Evolutionary conservation across 2,329 filamentous ascomycete species (phyloP).

Genomic region (Aspergillus brunneoviolaceus): DNA sequence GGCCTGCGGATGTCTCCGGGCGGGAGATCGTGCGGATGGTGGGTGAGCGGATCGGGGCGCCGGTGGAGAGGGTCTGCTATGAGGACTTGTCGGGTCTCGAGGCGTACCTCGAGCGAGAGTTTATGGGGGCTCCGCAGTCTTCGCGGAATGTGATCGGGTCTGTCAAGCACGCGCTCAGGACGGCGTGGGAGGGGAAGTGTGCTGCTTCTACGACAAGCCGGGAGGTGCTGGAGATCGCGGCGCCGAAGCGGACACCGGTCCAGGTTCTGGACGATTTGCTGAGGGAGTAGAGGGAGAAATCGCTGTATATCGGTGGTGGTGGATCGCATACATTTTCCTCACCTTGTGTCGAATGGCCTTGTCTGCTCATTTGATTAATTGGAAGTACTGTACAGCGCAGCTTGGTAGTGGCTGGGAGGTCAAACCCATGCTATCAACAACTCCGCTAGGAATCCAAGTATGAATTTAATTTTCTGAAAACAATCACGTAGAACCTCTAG

Average conservation of each 20-base stretch:
- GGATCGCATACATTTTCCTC: no score
- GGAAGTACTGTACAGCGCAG: no score
- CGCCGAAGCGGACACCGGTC: slow-evolving; percentile 29
- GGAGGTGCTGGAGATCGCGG: slow-evolving; percentile 31
- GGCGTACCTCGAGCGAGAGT: slow-evolving; percentile 13
- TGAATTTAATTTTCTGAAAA: no score
- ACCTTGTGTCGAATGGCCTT: no score
- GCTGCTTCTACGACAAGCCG: slow-evolving; percentile 24
- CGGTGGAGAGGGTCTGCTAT: slow-evolving; percentile 30
- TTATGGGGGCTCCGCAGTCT: slow-evolving; percentile 15
- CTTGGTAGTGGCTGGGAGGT: no score
- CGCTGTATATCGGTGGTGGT: no score
- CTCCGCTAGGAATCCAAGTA: no score
- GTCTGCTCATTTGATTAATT: no score
- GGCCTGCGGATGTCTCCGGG: slow-evolving; percentile 43
- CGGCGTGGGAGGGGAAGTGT: slow-evolving; percentile 35
- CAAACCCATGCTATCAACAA: no score
- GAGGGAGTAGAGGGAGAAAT: not conserved
- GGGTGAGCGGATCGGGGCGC: slow-evolving; percentile 34
- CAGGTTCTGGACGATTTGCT: slow-evolving; percentile 21
- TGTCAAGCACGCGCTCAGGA: slow-evolving; percentile 22
- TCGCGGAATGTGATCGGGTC: slow-evolving; percentile 31
- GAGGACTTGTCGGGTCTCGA: slow-evolving; percentile 35
- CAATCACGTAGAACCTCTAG: no score
- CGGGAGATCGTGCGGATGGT: slow-evolving; percentile 35